Base-by-base conservation (phyloP, 2,329 filamentous ascomycete species). In the Aspergillus sp. region DNA sequence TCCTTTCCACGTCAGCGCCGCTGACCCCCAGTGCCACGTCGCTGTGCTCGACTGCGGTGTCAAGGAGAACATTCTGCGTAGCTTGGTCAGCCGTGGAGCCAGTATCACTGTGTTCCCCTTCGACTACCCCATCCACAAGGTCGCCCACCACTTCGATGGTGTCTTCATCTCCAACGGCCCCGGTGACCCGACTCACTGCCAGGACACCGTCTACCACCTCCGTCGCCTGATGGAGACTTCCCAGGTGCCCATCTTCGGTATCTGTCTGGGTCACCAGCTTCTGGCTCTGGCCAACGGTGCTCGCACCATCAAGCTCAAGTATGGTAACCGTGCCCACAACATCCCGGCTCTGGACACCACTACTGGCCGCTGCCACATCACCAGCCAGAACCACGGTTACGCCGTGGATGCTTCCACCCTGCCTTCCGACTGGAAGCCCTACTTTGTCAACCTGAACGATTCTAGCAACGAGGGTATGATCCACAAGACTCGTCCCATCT, bases 131-230 rank as follows among this genome's bases (percentile, higher is more conserved):
- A 95, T 99, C 76, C 93, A 98, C 86, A 97, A 98, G 85, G 91
- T 97, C 39, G 91, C 95, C 59, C 91, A 96, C 79, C 92, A 98
- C 85, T 98, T 97, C 71, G 95, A 99, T 71, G 95, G 95, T 74
- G 89, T 99, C 74, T 99, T 99, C 85, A 97, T 98, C 82, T 97
- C 92, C 80, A 99, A 99, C 81, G 95, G 95, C 62, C 95, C 95
- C 28, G 95, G 95, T 81, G 95, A 99, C 81, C 95, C 95, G 70
- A 98, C 93, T 45, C 95, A 99, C 81, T 97, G 93, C 83, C 90
- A 92, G 74, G 87, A 92, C 72, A 97, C 95, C 43, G 92, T 96
- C 66, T 94, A 96, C 85, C 93, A 96, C 82, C 87, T 99, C 58
- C 85, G 85, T 71, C 91, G 92, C 72, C 82, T 99, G 72, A 97